phyloP scores from a whole-genome alignment of 2,329 filamentous ascomycete genomes.

The Amauroascus verrucosus region DNA sequence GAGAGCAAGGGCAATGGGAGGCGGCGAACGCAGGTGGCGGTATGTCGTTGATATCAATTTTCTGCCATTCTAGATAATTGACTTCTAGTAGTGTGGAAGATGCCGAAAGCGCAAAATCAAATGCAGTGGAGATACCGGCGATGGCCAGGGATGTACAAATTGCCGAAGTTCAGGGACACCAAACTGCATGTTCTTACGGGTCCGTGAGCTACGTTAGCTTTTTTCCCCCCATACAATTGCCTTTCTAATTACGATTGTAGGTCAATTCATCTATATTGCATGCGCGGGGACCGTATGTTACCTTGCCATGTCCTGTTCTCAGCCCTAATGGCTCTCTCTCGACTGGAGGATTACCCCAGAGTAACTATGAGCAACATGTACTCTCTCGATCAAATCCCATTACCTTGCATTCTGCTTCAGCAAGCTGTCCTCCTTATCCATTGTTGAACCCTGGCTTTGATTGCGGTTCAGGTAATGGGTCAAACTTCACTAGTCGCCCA shows the following conservation, averaged over 20 bases:
- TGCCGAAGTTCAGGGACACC: conserved; percentile 61
- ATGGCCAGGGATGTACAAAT: conserved; percentile 68
- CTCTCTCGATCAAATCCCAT: conserved; percentile 1
- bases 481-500: conserved; percentile 14
- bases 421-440: background rate
- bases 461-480: conserved; percentile 13
- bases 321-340: conserved; percentile 13
- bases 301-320: conserved; percentile 24
- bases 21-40: conserved; percentile 46
- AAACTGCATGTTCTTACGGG: conserved; percentile 69
- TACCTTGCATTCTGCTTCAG: background rate
- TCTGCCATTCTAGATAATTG: background rate
- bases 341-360: background rate
- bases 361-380: background rate
- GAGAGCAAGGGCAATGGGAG: conserved; percentile 35
- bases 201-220: conserved; percentile 29
- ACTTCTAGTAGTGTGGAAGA: conserved; percentile 54
- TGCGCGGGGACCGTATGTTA: conserved; percentile 18
- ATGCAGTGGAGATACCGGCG: conserved; percentile 74
- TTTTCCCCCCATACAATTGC: background rate
- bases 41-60: conserved; percentile 22
- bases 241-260: conserved; percentile 14
- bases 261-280: conserved; percentile 28
- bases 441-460: conserved; percentile 22
- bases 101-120: conserved; percentile 92